Percentiles rank a stretch among this genome's conserved stretches.
Evolutionary conservation across 768 basidiomycete species (phyloP).

Genomic region (Chlorophyllum brunneum): DNA sequence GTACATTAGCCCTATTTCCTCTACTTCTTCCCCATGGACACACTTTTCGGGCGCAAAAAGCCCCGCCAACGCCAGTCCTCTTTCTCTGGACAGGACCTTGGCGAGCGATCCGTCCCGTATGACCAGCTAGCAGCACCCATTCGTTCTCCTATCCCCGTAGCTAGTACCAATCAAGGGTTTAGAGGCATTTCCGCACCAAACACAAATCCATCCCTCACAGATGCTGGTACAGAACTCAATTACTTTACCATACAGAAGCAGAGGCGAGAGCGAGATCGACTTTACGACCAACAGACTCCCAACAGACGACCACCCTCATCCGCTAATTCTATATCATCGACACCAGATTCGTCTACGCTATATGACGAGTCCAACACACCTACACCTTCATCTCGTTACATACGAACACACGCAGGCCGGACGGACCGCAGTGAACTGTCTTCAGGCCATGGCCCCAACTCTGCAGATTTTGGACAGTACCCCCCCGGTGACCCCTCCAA

Average conservation of each 20-base stretch:
- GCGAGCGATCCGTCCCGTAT: constrained; percentile 68
- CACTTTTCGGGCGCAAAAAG: constrained; percentile 64
- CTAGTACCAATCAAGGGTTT: constrained; percentile 51
- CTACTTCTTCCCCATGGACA: constrained; percentile 45
- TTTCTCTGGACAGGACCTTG: constrained; percentile 54
- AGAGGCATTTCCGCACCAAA: constrained; percentile 77
- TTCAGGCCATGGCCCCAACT: constrained; percentile 43
- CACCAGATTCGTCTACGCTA: constrained; percentile 53
- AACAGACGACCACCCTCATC: constrained; percentile 46
- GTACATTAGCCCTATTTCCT: constrained; percentile 12
- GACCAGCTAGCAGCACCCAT: constrained; percentile 57
- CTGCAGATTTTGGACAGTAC: constrained; percentile 51
- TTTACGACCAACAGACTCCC: constrained; percentile 36
- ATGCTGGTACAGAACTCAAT: constrained; percentile 70
- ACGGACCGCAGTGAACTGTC: constrained; percentile 53
- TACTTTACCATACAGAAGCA: constrained; percentile 48
- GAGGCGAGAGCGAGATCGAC: constrained; percentile 52
- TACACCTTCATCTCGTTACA: constrained; percentile 21
- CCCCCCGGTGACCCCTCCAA: constrained; percentile 35
- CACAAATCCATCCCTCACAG: constrained; percentile 76
- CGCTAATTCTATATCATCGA: constrained; percentile 42
- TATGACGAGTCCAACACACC: constrained; percentile 47
- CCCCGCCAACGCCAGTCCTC: constrained; percentile 60
- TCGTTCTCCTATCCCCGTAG: constrained; percentile 57
- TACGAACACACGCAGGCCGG: constrained; percentile 33